Evolutionary conservation across 495 filamentous ascomycete species (phyloP).

Genomic region (Pseudomonodictys pantanalensis): DNA sequence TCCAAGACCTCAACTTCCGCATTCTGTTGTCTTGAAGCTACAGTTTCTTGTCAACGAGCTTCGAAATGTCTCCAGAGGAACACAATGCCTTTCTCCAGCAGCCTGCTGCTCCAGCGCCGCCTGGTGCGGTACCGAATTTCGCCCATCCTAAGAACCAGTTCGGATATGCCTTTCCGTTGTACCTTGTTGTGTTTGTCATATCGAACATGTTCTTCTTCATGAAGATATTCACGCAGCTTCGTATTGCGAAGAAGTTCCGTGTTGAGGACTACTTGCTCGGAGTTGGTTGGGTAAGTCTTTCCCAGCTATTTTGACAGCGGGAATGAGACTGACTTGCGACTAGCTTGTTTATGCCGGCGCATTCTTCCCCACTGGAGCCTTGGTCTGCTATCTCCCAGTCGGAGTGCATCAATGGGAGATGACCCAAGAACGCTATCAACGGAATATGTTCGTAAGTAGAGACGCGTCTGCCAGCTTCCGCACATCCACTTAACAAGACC

Average conservation of each 20-base stretch:
- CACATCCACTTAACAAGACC: background rate
- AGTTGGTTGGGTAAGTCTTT: background rate
- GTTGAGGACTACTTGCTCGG: background rate
- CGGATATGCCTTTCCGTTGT: background rate
- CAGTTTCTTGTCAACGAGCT: background rate
- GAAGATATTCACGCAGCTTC: background rate
- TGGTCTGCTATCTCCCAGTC: conserved; percentile 14
- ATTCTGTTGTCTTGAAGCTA: background rate
- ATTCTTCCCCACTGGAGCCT: background rate
- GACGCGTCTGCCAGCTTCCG: background rate
- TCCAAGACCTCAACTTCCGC: background rate
- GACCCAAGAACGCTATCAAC: background rate
- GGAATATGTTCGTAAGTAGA: background rate
- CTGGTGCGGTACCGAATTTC: background rate
- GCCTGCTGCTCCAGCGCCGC: background rate
- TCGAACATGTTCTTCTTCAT: background rate
- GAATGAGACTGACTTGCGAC: background rate
- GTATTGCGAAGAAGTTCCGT: background rate
- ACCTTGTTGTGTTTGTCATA: background rate
- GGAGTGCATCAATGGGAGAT: background rate
- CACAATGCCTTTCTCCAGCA: background rate
- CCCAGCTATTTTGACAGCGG: background rate
- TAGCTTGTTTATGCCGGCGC: background rate
- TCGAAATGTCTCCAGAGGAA: background rate
- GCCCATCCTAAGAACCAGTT: background rate